These are phyloP conservation scores for Henckelia pumila DNA, from an alignment of 257 asterid species.

Conservation along the genomic window DNA sequence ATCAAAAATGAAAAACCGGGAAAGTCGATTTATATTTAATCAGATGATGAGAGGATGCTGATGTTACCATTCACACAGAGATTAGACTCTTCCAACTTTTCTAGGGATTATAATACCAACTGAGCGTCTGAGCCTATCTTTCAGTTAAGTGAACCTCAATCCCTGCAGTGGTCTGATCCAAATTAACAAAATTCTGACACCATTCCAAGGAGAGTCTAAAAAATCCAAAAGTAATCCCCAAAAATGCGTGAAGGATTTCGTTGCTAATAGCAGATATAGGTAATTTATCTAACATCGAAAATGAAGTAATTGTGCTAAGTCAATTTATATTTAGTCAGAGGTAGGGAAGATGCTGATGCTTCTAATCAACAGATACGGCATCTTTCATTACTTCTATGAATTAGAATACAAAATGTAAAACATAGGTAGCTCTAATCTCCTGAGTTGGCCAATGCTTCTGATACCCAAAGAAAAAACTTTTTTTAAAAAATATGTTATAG, in stretches of 20 bases:
- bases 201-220: neutral
- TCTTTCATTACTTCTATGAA: too few relatives aligned
- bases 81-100: too few relatives aligned
- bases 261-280: neutral
- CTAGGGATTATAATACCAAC: neutral
- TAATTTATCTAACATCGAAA: neutral
- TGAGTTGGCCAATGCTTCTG: too few relatives aligned
- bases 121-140: neutral
- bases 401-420: too few relatives aligned
- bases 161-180: neutral
- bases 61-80: neutral
- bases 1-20: neutral
- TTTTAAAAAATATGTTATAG: too few relatives aligned
- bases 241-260: neutral
- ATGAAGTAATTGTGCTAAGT: neutral
- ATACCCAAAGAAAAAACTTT: too few relatives aligned
- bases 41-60: neutral
- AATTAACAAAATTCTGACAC: neutral
- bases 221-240: neutral
- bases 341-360: neutral
- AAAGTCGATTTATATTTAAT: constrained; percentile 1
- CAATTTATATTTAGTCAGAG: neutral
- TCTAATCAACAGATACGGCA: neutral
- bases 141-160: neutral
- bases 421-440: too few relatives aligned